Conservation (phyloP, 768 basidiomycete species). For the Mrakia blollopis region DNA sequence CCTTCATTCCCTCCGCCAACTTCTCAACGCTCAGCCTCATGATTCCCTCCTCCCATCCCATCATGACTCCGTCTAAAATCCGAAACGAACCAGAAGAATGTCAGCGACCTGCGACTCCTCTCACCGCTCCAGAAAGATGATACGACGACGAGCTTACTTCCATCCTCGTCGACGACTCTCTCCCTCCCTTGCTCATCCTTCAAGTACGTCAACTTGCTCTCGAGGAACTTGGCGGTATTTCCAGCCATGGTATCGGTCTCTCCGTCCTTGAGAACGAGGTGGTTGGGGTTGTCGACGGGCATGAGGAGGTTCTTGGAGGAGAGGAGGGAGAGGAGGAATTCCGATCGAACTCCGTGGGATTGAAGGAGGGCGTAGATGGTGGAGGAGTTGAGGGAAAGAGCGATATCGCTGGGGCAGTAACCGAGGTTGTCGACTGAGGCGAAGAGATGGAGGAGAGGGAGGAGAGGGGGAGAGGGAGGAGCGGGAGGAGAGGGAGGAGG, state of each 20-base stretch:
- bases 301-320: constrained; percentile 36
- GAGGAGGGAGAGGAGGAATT: constrained; percentile 60
- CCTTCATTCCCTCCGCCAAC: constrained; percentile 57
- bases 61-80: constrained; percentile 63
- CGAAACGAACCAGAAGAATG: background rate
- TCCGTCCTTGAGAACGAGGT: constrained; percentile 27
- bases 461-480: background rate
- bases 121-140: too few relatives aligned
- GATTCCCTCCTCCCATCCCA: constrained; percentile 80
- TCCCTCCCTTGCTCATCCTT: constrained; percentile 71
- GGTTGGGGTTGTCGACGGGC: constrained; percentile 50
- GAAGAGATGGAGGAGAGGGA: constrained; percentile 19
- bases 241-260: constrained; percentile 44
- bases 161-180: constrained; percentile 68
- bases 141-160: constrained; percentile 39
- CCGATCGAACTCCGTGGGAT: constrained; percentile 90
- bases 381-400: constrained; percentile 74
- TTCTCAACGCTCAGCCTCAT: constrained; percentile 69
- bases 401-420: constrained; percentile 84
- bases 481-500: too few relatives aligned
- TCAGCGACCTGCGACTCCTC: too few relatives aligned
- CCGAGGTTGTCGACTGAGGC: constrained; percentile 65
- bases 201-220: constrained; percentile 63
- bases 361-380: constrained; percentile 70
- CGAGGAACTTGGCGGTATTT: constrained; percentile 56